A percentile compares a stretch with the other conserved stretches of the same genome.
phyloP scores from a whole-genome alignment of 371 early-diverging fungal genomes.

The Mucor racemosus region DNA sequence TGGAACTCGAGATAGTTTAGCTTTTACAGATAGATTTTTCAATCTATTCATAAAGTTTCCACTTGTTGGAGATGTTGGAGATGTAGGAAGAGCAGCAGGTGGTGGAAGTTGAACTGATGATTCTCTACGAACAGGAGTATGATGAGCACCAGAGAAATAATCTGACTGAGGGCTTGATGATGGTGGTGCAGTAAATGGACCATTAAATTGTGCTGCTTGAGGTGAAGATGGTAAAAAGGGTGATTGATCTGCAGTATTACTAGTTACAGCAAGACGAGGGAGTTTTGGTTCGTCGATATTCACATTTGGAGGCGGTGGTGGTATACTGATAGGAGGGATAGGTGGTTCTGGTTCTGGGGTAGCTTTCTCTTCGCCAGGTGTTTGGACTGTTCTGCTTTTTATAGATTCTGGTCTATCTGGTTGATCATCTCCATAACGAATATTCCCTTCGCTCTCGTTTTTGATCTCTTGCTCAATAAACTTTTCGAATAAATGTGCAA shows the following conservation, averaged over 20 bases:
- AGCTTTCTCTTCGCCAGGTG: background rate
- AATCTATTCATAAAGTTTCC: slow-evolving; percentile 59
- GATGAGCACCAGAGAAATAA: slow-evolving; percentile 56
- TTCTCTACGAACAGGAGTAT: slow-evolving; percentile 23
- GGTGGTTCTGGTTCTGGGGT: slow-evolving; percentile 2
- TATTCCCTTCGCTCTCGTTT: slow-evolving; percentile 18
- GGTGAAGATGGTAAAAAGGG: slow-evolving; percentile 30
- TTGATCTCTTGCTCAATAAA: slow-evolving; percentile 54
- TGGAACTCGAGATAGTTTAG: slow-evolving; percentile 50
- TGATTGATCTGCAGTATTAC: slow-evolving; percentile 20
- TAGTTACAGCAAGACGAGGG: slow-evolving; percentile 38
- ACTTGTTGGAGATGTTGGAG: slow-evolving; percentile 42
- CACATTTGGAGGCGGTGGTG: background rate
- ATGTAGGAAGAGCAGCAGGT: slow-evolving; percentile 44
- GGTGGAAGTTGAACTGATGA: slow-evolving; percentile 47
- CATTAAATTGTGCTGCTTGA: slow-evolving; percentile 23
- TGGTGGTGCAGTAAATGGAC: slow-evolving; percentile 55
- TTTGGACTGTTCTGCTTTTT: slow-evolving; percentile 18
- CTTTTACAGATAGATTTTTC: slow-evolving; percentile 57
- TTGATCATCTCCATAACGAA: slow-evolving; percentile 14
- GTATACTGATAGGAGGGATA: slow-evolving; percentile 17
- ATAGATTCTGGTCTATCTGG: slow-evolving; percentile 22
- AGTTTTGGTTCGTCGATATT: slow-evolving; percentile 20
- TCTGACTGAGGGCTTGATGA: slow-evolving; percentile 39
- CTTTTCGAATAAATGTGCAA: slow-evolving; percentile 70